A percentile compares a stretch with the other conserved stretches of the same genome.
phyloP scores from a whole-genome alignment of 2,329 filamentous ascomycete genomes.

The Podosphaera fusca region DNA sequence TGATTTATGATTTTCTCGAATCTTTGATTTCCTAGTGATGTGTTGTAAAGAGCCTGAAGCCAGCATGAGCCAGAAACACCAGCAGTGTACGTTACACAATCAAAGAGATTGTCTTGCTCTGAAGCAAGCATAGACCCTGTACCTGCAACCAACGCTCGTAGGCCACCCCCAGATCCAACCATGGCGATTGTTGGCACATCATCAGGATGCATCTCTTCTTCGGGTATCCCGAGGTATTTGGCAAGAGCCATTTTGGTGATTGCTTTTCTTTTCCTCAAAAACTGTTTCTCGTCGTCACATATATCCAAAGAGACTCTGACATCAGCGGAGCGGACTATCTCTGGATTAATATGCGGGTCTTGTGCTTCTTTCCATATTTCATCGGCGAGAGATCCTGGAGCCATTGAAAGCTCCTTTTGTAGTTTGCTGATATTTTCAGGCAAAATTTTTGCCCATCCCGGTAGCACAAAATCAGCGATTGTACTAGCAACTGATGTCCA shows the following conservation, averaged over 20 bases:
- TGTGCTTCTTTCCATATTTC: conserved; percentile 87
- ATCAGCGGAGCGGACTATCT: conserved; percentile 58
- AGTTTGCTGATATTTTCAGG: conserved; percentile 63
- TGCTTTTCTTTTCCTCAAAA: conserved; percentile 42
- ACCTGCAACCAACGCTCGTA: conserved; percentile 75
- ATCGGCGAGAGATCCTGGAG: conserved; percentile 67
- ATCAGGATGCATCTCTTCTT: conserved; percentile 67
- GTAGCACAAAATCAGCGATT: conserved; percentile 50
- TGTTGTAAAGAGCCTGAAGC: conserved; percentile 74
- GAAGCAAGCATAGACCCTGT: conserved; percentile 69
- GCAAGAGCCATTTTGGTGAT: conserved; percentile 54
- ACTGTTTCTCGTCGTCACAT: conserved; percentile 63
- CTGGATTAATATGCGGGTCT: conserved; percentile 61
- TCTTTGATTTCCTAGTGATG: conserved; percentile 46
- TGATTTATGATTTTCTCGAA: conserved; percentile 57
- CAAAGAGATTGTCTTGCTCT: conserved; percentile 70
- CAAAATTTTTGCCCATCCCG: conserved; percentile 58
- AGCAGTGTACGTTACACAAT: conserved; percentile 84
- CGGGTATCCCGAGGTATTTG: conserved; percentile 55
- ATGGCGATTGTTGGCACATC: conserved; percentile 86
- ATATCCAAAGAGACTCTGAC: conserved; percentile 66
- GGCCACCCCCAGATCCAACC: conserved; percentile 78
- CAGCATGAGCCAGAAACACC: conserved; percentile 93
- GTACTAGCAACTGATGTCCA: conserved; percentile 31
- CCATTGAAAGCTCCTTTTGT: conserved; percentile 68